Evolutionary conservation across 73 alveolate species (phyloP), one percentile per base, ranked within the genome.

Genomic region (Blepharisma stoltei): DNA sequence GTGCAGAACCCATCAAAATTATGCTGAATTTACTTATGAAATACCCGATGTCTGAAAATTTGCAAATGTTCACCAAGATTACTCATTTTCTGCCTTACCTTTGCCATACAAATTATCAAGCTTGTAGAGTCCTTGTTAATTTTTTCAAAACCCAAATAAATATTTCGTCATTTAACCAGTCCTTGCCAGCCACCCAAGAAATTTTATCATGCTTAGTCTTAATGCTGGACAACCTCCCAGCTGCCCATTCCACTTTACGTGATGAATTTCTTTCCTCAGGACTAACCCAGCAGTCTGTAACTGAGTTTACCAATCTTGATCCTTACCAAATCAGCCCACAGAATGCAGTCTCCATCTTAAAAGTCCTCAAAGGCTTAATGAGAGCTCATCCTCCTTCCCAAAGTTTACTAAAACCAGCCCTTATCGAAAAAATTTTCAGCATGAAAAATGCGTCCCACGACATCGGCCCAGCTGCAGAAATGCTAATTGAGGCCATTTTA

Each of bases 351-450:
- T 81, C 55, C 54, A 53, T 65, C 18, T 55, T 85, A 6, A 52
- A 53, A 45, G 7, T 85, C 43, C 52, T 85, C 44, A 53, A 44
- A 6, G 76, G 76, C 9, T 48, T 85, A 11, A 25, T 49, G 5
- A 60, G 78, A 66, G 44, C 66, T 43, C 88, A 80, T 66, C 82
- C 78, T 14, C 21, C 27, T 5, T 52, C 83, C 44, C 78, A 85
- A 67, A 46, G 48, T 6, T 52, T 85, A 6, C 54, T 85, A 6
- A 9, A 54, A 11, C 48, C 73, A 11, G 23, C 14, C 18, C 18
- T 60, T 9, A 14, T 60, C 45, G 73, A 60, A 60, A 60, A 60
- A 60, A 60, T 60, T 9, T 60, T 60, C 46, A 20, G 23, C 11
- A n/a, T 60, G 46, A 60, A 60, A 60, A 60, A 60, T 5, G 73